Evolutionary conservation across 192 early-diverging fungal species (phyloP), one percentile per base, ranked within the genome.

Genomic region (Coemansia sp.): DNA sequence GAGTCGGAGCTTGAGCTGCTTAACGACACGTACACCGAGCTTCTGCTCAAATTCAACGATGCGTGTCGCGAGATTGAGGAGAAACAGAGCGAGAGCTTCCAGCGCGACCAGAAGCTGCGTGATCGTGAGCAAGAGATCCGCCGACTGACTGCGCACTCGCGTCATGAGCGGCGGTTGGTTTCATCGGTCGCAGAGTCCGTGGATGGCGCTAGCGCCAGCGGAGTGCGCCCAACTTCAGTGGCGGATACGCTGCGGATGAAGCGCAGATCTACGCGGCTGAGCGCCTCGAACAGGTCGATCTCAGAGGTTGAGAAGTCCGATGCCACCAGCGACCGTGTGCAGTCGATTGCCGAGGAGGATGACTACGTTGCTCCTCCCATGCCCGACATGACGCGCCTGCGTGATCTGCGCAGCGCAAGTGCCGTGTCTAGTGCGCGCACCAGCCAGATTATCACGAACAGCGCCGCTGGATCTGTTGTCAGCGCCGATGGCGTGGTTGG

Each of bases 11-110:
- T 87, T 44, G 70, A 76, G 66, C 67, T 77, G 63, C 69, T 86
- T 16, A 80, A 78, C 71, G 83, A 77, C 70, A 84, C 85, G 8
- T 86, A 87, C 64, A 73, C 77, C 0, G 86, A 87, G 61, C 72
- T 87, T 22, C 50, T 85, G 69, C 84, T 81, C 61, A 86, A 85
- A 68, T 85, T 82, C 57, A 86, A 84, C 59, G 79, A 81, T 43
- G 69, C 76, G 38, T 84, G 80, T 14, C 72, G 75, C 46, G 85
- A 87, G 64, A 68, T 87, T 22, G 81, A 83, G 60, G 81, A 83
- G 69, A 72, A 68, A 17, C 81, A 83, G 81, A 70, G 53, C 72
- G 81, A 83, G 56, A 48, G 72, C 56, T 76, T 83, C 46, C 63
- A 61, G 48, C 81, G 77, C 77, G 85, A 85, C 69, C 83, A 85